Base-by-base conservation (phyloP, 495 filamentous ascomycete species). In the Podospora sp. region DNA sequence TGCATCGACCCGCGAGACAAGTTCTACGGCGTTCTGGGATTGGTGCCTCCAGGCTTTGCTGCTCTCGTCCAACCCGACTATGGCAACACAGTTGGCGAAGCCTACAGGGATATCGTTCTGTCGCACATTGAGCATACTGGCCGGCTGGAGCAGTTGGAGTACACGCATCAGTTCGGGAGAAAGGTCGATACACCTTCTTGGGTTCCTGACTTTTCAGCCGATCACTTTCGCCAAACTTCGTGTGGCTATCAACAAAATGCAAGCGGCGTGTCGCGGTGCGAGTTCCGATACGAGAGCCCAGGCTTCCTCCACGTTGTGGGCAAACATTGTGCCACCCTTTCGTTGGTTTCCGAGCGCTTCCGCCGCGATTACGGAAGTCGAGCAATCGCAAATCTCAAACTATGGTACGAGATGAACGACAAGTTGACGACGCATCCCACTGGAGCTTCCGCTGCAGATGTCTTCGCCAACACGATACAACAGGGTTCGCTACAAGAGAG, bases 81-180 rank as follows among this genome's bases (percentile, higher is more conserved):
- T n/a, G 2, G 2, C 7, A 22, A 4, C 12, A 16, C 52, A n/a
- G 52, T 55, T 55, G 52, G 52, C 7, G 52, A 55, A 2, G 52
- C n/a, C 7, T 55, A 55, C 24, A 11, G 52, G 24, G 52, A 55
- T 22, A 24, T 55, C 22, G 52, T 55, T n/a, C 52, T 55, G 7
- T 55, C 20, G 21, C 24, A 55, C 52, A 22, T 22, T 2, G n/a
- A 55, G 5, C 52, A 55, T 12, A 55, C 52, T n/a, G 52, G 52
- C 52, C 14, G 52, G 52, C 52, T 55, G 2, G 52, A 55, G 24
- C 52, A 55, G 9, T 11, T 55, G 52, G 52, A 55, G 24, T 55
- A 55, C 52, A 55, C 52, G 20, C 24, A 24, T 55, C 52, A 46
- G 40, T 46, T 18, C 12, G 40, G 9, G 40, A 46, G 11, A 18